Conservation (phyloP, 768 basidiomycete genomes). For the Rubroboletus pulcherrimus region DNA sequence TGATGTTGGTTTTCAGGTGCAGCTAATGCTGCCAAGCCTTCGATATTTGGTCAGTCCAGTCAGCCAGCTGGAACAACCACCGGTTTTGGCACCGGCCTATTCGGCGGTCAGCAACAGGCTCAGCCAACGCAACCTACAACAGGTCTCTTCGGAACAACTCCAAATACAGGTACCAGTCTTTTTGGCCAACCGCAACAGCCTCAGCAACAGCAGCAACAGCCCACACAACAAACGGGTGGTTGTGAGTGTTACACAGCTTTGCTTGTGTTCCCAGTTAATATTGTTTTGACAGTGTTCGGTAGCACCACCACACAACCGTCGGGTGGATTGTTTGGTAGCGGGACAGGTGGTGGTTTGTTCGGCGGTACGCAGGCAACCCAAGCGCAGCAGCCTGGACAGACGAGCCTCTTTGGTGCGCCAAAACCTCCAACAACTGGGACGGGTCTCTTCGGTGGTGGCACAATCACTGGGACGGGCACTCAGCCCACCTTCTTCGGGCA, state of each 20-base stretch:
- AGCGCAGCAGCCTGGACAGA: conserved; percentile 35
- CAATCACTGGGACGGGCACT: conserved; percentile 28
- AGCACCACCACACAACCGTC: conserved; percentile 27
- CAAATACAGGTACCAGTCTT: conserved; percentile 24
- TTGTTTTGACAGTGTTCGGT: conserved; percentile 34
- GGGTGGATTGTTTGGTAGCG: conserved; percentile 37
- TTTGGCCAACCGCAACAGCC: conserved; percentile 32
- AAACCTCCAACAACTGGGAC: conserved; percentile 33
- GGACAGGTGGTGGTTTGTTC: conserved; percentile 34
- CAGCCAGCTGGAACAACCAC: conserved; percentile 38
- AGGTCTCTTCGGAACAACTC: conserved; percentile 30
- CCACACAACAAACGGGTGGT: conserved; percentile 36
- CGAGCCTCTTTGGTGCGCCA: conserved; percentile 26
- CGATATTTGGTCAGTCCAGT: conserved; percentile 46
- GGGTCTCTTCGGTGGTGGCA: conserved; percentile 50
- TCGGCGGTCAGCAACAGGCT: conserved; percentile 25
- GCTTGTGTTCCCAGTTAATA: conserved; percentile 5
- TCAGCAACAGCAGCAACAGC: conserved; percentile 34
- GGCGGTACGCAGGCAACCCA: conserved; percentile 34
- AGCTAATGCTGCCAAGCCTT: conserved; percentile 39
- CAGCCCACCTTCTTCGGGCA: conserved; percentile 49
- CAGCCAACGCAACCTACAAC: conserved; percentile 25
- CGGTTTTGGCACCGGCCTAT: conserved; percentile 34
- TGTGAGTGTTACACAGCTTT: conserved; percentile 26
- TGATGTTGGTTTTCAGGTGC: conserved; percentile 23